phyloP scores from a whole-genome alignment of 2,329 filamentous ascomycete genomes.

The Pseudogymnoascus destructans region DNA sequence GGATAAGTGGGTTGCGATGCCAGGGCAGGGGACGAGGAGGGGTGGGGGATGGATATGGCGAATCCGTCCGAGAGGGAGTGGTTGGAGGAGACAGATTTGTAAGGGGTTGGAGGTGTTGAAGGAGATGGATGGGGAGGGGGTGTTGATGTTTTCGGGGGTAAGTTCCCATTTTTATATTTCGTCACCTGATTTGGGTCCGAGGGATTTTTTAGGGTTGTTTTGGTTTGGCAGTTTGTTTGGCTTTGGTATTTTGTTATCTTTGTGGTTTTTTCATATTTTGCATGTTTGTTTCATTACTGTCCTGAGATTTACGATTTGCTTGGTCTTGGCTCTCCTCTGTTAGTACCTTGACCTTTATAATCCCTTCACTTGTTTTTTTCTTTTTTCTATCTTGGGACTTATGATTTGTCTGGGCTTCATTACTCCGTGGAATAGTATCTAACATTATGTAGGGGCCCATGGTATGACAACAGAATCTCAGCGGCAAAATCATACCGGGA shows the following conservation, averaged over 20 bases:
- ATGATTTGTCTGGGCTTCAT: background rate
- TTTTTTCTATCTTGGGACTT: background rate
- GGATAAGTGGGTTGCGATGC: background rate
- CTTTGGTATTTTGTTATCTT: background rate
- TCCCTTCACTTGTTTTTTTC: background rate
- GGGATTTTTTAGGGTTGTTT: background rate
- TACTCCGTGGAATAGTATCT: background rate
- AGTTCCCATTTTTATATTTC: background rate
- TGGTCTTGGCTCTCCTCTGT: background rate
- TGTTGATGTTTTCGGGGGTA: background rate
- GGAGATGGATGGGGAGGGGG: background rate
- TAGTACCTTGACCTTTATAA: background rate
- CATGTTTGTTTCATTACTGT: background rate
- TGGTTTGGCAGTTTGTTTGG: background rate
- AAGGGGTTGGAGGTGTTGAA: background rate
- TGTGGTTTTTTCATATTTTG: background rate
- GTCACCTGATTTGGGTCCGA: too few relatives aligned
- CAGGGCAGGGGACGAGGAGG: background rate
- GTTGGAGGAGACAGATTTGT: conserved; percentile 3
- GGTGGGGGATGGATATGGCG: background rate
- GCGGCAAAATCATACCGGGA: background rate
- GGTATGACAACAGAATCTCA: background rate
- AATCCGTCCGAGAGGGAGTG: background rate
- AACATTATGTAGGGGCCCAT: background rate
- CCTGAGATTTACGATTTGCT: background rate